phyloP scores from a whole-genome alignment of 306 rosid species.

The Fragaria ananassa region DNA sequence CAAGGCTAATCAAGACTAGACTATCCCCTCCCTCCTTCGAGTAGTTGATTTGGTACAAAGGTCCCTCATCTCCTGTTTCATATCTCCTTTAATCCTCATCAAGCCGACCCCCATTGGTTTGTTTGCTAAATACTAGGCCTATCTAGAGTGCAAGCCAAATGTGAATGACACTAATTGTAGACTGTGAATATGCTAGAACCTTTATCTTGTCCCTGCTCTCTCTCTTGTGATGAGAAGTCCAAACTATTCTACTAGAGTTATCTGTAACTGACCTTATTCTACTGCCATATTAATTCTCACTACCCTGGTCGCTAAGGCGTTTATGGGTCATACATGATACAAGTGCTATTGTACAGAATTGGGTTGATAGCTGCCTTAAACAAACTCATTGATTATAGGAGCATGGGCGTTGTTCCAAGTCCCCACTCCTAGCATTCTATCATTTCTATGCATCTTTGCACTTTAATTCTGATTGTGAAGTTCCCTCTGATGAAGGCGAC shows the following conservation, averaged over 20 bases:
- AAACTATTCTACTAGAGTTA: background rate
- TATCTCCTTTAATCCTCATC: background rate
- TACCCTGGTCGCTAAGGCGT: background rate
- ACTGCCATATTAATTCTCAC: background rate
- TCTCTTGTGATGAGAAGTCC: background rate
- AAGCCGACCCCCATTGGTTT: background rate
- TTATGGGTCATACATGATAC: background rate
- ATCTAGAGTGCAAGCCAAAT: background rate
- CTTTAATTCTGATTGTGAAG: background rate
- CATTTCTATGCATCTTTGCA: background rate
- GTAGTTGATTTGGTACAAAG: background rate
- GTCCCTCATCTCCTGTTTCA: background rate
- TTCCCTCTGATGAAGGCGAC: slow-evolving; percentile 13
- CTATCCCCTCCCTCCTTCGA: background rate
- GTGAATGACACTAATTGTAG: background rate
- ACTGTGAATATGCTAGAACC: background rate
- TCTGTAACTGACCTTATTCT: too few relatives aligned
- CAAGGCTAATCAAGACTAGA: background rate
- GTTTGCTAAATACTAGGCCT: background rate
- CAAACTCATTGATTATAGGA: slow-evolving; percentile 4
- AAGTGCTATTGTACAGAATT: background rate
- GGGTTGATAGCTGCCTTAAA: background rate
- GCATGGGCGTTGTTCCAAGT: background rate
- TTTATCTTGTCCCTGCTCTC: background rate
- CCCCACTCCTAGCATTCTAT: background rate